These are phyloP conservation scores for Shiraia sp. DNA, from an alignment of 2,329 filamentous ascomycete genomes.

Conservation along the genomic window DNA sequence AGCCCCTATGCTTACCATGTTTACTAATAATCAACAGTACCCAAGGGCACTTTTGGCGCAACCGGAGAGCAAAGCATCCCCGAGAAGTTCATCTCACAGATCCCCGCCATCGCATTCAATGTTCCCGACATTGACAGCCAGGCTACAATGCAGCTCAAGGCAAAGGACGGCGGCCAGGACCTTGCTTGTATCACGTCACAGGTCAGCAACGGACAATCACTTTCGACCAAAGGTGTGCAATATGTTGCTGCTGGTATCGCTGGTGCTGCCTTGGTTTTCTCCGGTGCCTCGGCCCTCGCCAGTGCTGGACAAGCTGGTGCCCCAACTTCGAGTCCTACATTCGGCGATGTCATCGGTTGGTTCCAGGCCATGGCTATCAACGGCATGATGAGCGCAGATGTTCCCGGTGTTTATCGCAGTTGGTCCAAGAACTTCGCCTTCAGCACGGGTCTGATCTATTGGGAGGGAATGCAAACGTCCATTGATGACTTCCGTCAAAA, in stretches of 20 bases:
- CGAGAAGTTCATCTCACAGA: constrained; percentile 68
- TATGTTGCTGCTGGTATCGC: constrained; percentile 85
- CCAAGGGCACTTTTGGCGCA: constrained; percentile 73
- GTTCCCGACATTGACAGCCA: constrained; percentile 88
- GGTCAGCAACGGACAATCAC: constrained; percentile 86
- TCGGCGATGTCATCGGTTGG: constrained; percentile 82
- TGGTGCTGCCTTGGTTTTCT: constrained; percentile 76
- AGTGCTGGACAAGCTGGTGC: constrained; percentile 56
- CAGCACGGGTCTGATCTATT: constrained; percentile 81
- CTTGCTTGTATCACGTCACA: constrained; percentile 83
- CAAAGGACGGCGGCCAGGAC: constrained; percentile 61
- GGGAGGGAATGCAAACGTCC: constrained; percentile 74
- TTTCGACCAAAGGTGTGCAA: constrained; percentile 73
- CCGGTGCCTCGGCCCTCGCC: constrained; percentile 70
- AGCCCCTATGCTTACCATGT: not conserved
- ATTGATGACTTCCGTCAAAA: constrained; percentile 81
- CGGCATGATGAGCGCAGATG: constrained; percentile 90
- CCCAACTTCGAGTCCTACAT: constrained; percentile 76
- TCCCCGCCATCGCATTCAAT: constrained; percentile 86
- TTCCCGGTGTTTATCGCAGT: constrained; percentile 83
- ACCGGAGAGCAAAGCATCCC: constrained; percentile 74
- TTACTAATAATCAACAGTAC: constrained; percentile 58
- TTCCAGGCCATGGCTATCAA: constrained; percentile 95
- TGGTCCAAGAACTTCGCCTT: constrained; percentile 95
- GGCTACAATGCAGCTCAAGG: constrained; percentile 76